Evolutionary conservation across 2,329 filamentous ascomycete genomes (phyloP), one percentile per base, ranked within the genome.

Genomic region (Trichoderma gracile): DNA sequence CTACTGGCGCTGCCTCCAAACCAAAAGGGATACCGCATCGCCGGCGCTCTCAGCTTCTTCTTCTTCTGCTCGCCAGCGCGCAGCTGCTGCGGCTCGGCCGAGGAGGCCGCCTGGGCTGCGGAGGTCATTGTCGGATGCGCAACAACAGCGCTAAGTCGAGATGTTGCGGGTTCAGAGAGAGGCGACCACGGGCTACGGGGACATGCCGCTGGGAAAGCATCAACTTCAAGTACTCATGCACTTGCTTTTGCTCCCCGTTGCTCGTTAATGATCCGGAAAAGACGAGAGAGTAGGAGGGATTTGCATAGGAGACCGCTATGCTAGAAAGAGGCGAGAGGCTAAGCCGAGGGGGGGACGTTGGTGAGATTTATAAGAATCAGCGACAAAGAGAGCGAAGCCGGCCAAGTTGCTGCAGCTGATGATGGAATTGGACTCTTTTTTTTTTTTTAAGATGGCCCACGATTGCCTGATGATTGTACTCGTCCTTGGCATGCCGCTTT

Each of bases 1-100:
- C 92, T 96, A 74, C 91, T 95, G 57, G 94, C 93, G 75, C 92
- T 97, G 63, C 95, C 95, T 68, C 95, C 95, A 77, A 99, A 98
- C 95, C 94, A 98, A 78, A 94, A 94, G 10, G 91, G 91, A 79
- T 94, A 94, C 67, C 79, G 78, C 47, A 84, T 75, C 2, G 79
- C 69, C 38, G 70, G 74, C 67, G 50, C 66, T 46, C 74, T 72
- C 67, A 50, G 61, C 56, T 74, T 79, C 72, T 79, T 78, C 70
- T 78, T 74, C 64, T 72, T 71, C 38, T 30, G 30, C 30, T 67
- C 65, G 43, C 52, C 65, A 65, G 45, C 64, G 25, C 65, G 64
- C 10, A 46, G 55, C 50, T 58, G 55, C 50, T 58, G 69, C 62
- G 66, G 67, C 55, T 67, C 67, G 27, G 69, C 68, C 62, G 68